Conservation (phyloP, 306 rosid genomes). For the Prunus persica region Prunus_persica_NCBIv2 NC_034010.1:3749501-3750000, state of each 20-base stretch:
- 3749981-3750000: no score
- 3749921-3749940: slow-evolving; percentile 95
- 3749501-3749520: neutral
- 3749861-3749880: neutral
- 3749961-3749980: slow-evolving; percentile 34
- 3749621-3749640: slow-evolving; percentile 79
- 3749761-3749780: neutral
- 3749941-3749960: slow-evolving; percentile 78
- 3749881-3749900: slow-evolving; percentile 62
- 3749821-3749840: neutral
- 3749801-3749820: neutral
- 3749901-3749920: slow-evolving; percentile 83
- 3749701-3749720: neutral
- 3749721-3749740: neutral
- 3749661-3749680: neutral
- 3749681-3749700: neutral
- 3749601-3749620: slow-evolving; percentile 92
- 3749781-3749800: neutral
- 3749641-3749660: slow-evolving; percentile 66
- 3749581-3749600: slow-evolving; percentile 79
- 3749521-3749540: neutral
- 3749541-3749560: neutral
- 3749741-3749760: neutral
- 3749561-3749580: slow-evolving; percentile 42
- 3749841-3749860: neutral